Base-by-base conservation (phyloP, 306 rosid species). In the Citrullus mucosospermus region DNA sequence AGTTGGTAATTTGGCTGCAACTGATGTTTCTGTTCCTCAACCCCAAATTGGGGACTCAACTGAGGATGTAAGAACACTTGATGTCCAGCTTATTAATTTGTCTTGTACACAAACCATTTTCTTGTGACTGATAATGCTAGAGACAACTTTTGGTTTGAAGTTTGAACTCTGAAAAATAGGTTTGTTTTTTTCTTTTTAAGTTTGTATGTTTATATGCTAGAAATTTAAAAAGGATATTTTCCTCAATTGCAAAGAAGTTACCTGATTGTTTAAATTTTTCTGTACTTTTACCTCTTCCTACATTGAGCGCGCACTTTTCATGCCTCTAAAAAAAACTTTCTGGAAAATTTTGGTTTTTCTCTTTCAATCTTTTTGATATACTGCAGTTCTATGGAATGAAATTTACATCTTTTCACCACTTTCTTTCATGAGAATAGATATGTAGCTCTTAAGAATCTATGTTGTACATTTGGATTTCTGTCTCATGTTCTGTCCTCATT, bases 1-100 rank as follows among this genome's bases (percentile, higher is more conserved):
- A 8, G 92, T 87, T 38, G 97, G 91, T 79, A 80, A 87, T 58
- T 80, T 88, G 87, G 82, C 96, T 82, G 88, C 90, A 79, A 83
- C 92, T 62, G 91, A 89, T 75, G 92, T 83, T 78, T 86, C 91
- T 71, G 58, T 88, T 61, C 92, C 86, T 78, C 88, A 80, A 10
- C 88, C 95, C 63, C 90, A 88, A 55, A 86, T 77, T 56, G 87
- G 90, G n/a, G 95, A 89, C 82, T 88, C 92, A 15, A 84, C 81
- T 76, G 97, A 92, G 81, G 81, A 84, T 86, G 98, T 94, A 84
- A 88, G 98, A 83, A 62, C 69, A 79, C 82, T 73, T 66, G 63
- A 81, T 46, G 32, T 61, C 60, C 55, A 68, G 56, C 20, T 51
- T 76, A 79, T 54, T 68, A 43, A 17, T 78, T 25, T 69, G 7